These are phyloP conservation scores for Hemisphaericaspora xylanilytica DNA, from an alignment of 1,139 yeast species.

Conservation along the genomic window DNA sequence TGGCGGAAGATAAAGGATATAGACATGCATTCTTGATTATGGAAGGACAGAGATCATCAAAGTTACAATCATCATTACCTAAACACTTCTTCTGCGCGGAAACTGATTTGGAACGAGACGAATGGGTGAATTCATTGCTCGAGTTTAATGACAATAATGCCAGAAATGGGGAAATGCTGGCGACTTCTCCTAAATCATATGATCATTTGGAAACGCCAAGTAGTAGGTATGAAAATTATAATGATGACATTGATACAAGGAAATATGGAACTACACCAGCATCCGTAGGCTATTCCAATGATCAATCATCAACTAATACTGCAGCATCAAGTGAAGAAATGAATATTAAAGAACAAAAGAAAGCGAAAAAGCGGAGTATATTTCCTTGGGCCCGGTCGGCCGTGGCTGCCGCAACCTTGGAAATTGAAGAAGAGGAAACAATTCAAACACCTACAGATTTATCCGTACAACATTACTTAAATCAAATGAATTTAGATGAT, in stretches of 20 bases:
- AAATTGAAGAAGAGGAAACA: constrained; percentile 3
- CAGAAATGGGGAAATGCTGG: constrained; percentile 9
- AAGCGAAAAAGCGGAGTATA: constrained; percentile 53
- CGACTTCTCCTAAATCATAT: constrained; percentile 11
- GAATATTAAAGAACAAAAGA: constrained; percentile 36
- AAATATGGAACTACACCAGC: constrained; percentile 6
- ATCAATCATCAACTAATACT: constrained; percentile 14
- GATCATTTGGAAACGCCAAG: constrained; percentile 13
- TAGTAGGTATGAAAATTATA: constrained; percentile 15
- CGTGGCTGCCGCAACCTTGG: constrained; percentile 3
- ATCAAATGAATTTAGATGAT: constrained; percentile 39
- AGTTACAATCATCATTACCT: constrained; percentile 49
- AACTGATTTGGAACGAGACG: constrained; percentile 73
- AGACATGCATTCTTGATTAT: constrained; percentile 73
- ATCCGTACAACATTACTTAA: constrained; percentile 37
- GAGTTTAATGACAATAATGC: constrained; percentile 36
- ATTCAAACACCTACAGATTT: constrained; percentile 11
- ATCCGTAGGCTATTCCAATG: constrained; percentile 10
- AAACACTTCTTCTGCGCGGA: constrained; percentile 83
- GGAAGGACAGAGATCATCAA: constrained; percentile 58
- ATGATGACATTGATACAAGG: constrained; percentile 17
- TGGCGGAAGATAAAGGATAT: constrained; percentile 69
- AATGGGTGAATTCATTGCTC: constrained; percentile 66
- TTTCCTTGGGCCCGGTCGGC: constrained; percentile 53
- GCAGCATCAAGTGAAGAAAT: constrained; percentile 10